Percentiles rank a stretch among this genome's conserved stretches.
Conservation (phyloP, 1,284 basidiomycete genomes). For the Sanghuangporus sanghuang region DNA sequence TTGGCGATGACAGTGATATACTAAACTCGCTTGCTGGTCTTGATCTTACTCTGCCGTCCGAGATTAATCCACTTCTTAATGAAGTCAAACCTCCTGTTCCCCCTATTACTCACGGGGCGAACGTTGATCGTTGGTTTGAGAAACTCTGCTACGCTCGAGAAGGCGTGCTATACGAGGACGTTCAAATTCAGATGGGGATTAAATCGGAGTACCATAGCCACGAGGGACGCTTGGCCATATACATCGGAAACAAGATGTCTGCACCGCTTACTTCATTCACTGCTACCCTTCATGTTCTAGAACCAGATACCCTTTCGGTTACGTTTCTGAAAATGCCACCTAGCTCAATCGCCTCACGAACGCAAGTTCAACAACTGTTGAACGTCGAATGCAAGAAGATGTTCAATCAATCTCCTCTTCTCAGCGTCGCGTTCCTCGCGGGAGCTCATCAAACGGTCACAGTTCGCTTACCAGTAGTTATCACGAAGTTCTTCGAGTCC, state of each 20-base stretch:
- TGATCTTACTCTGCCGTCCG: constrained; percentile 52
- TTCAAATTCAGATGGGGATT: constrained; percentile 91
- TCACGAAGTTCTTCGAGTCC: constrained; percentile 92
- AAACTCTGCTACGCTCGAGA: constrained; percentile 79
- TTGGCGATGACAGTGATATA: constrained; percentile 47
- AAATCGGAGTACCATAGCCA: constrained; percentile 95
- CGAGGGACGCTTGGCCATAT: constrained; percentile 87
- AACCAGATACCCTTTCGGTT: constrained; percentile 71
- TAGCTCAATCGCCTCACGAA: constrained; percentile 71
- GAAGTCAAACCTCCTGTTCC: constrained; percentile 26
- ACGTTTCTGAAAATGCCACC: constrained; percentile 89
- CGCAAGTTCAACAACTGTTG: constrained; percentile 89
- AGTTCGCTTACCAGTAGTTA: constrained; percentile 79
- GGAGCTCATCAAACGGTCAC: constrained; percentile 87
- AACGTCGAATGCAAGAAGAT: constrained; percentile 91
- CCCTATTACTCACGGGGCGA: constrained; percentile 57
- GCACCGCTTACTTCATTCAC: constrained; percentile 87
- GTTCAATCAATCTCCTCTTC: constrained; percentile 76
- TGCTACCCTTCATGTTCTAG: constrained; percentile 70
- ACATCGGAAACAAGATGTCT: constrained; percentile 94
- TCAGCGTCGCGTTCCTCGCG: constrained; percentile 88
- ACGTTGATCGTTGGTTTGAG: constrained; percentile 86
- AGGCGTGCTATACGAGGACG: constrained; percentile 94
- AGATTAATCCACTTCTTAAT: constrained; percentile 17
- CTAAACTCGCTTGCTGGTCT: constrained; percentile 79